Percentiles rank a stretch among this genome's conserved stretches.
phyloP scores from a whole-genome alignment of 257 asterid genomes.

The Solanum ossicruentum region DNA sequence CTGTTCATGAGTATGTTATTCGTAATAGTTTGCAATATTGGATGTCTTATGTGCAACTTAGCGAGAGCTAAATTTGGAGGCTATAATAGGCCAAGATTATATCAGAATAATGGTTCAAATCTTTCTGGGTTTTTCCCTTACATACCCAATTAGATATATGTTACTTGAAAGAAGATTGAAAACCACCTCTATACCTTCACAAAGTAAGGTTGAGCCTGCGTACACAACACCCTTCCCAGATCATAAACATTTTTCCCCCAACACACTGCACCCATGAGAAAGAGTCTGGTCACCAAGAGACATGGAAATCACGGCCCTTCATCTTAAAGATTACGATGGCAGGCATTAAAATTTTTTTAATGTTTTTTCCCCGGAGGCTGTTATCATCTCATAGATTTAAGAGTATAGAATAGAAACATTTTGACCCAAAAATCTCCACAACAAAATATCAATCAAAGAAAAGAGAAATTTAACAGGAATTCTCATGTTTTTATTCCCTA shows the following conservation, averaged over 20 bases:
- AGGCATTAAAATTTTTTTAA: neutral
- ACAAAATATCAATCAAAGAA: neutral
- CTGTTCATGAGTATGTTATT: neutral
- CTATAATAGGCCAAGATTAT: neutral
- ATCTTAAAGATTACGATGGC: neutral
- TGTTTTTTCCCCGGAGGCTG: neutral
- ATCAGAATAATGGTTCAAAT: neutral
- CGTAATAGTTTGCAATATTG: neutral
- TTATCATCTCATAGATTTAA: neutral
- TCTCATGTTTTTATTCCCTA: neutral
- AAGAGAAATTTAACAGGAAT: neutral
- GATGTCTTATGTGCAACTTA: neutral
- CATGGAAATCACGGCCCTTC: neutral
- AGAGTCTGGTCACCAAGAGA: neutral
- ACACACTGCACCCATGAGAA: neutral
- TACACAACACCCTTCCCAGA: neutral
- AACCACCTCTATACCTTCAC: too few relatives aligned
- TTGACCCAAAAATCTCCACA: neutral
- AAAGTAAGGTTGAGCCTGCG: too few relatives aligned
- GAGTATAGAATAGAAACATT: neutral
- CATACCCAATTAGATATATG: too few relatives aligned
- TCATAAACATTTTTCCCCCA: neutral
- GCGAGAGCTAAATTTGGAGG: neutral
- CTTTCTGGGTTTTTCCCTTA: neutral
- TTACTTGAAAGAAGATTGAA: too few relatives aligned